Percentiles rank a stretch among this genome's conserved stretches.
Evolutionary conservation across 83 land plant species (phyloP).

Genomic region (Picea abies): DNA sequence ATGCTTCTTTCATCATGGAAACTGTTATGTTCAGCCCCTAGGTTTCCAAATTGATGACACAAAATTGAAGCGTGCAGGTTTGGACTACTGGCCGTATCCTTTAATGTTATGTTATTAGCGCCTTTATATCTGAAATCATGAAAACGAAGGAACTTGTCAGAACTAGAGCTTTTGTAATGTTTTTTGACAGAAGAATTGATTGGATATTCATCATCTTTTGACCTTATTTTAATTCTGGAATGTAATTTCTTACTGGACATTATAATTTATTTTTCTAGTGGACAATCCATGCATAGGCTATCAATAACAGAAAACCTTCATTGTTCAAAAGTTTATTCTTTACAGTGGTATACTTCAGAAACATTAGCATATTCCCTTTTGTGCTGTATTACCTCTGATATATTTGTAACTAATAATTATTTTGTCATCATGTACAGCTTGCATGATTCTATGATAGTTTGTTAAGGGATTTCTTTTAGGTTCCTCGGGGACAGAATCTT

Average conservation of each 20-base stretch:
- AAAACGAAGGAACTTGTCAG: neutral
- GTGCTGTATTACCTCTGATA: neutral
- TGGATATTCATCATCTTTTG: neutral
- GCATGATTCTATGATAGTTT: neutral
- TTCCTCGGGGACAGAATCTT: neutral
- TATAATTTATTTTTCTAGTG: neutral
- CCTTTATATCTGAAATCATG: neutral
- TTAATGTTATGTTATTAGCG: neutral
- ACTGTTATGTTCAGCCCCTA: constrained; percentile 63
- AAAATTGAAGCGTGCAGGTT: constrained; percentile 95
- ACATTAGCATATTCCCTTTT: neutral
- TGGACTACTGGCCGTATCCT: constrained; percentile 99
- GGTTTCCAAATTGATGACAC: constrained; percentile 88
- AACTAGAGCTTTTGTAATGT: too few species aligned
- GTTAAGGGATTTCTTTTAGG: neutral
- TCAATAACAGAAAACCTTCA: neutral
- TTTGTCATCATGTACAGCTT: neutral
- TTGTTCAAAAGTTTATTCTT: neutral
- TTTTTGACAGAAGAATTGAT: neutral
- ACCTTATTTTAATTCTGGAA: neutral
- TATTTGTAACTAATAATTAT: neutral
- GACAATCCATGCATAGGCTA: neutral
- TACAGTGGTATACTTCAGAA: neutral
- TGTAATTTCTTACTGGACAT: neutral
- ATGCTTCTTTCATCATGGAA: neutral